Base-by-base conservation (phyloP, 139 green algal genomes). In the Chlamydomonas eustigma region DNA sequence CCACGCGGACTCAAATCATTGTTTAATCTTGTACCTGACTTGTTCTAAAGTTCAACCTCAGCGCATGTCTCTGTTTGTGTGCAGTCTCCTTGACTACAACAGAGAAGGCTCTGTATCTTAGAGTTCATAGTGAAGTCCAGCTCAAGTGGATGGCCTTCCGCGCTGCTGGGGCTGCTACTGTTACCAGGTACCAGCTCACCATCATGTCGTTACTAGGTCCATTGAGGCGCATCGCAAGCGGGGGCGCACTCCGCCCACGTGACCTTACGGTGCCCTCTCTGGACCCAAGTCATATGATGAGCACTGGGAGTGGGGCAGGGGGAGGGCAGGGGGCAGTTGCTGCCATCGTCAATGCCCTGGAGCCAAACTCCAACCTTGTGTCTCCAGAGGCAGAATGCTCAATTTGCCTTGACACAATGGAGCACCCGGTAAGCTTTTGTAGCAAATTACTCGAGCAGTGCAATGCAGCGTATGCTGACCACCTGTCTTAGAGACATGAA, bases 191-290 rank as follows among this genome's bases (percentile, higher is more conserved):
- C 71, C 74, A 90, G 50, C 84, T 95, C 51, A 77, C 83, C 52
- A 89, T 93, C 80, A 93, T 88, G 82, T 76, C 80, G 32, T 83
- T 94, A 37, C 86, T 95, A 73, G 71, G 83, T 71, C 91, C 91
- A 38, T 84, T 94, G 76, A 82, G 90, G 28, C 82, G 87, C 37
- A 86, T 92, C 76, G 92, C 87, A 84, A 87, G 78, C 73, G 76
- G 80, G 2, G 78, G 78, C 4, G 22, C 32, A 34, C 66, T 83
- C 38, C 1, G 52, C 52, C 51, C 71, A 5, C 30, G 68, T 28
- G 77, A 78, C 64, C 64, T 79, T 6, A 18, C 52, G 3, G 51
- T 81, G 51, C 69, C 70, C 0, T 37, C 67, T 6, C 69, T 70
- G 69, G 76, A 76, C 8, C 4, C 28, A 0, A n/a, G n/a, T n/a